Evolutionary conservation across 805 yeast genomes (phyloP), one percentile per base, ranked within the genome.

Genomic region (Candida qinlingensis): DNA sequence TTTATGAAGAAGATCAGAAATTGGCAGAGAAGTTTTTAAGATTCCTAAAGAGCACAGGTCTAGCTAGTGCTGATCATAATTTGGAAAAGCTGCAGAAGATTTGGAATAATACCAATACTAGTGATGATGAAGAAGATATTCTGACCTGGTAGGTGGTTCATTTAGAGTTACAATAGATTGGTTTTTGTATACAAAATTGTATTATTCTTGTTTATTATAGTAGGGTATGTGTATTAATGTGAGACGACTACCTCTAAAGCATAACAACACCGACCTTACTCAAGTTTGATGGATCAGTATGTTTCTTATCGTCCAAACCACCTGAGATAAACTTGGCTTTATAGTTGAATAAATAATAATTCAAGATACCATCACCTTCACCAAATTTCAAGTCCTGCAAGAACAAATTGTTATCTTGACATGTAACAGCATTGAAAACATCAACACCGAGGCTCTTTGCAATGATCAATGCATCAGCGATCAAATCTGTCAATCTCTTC

Each of bases 211-310:
- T 27, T 39, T 27, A 26, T 7, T 12, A 27, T 19, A n/a, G 6
- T 8, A 35, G 12, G 6, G 30, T 37, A 28, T 19, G 19, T 19
- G 19, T 19, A 11, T 35, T 7, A 31, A 7, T 13, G 19, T 19
- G 19, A 19, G 19, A 19, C 19, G 19, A 19, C 19, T 19, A 19
- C 19, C 19, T 19, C 19, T 19, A 19, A 39, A 92, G 75, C 81
- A 94, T 77, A 7, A 94, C 96, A 27, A 87, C 92, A 54, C 97
- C 99, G 35, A 94, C 77, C 7, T 91, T 96, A 67, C 96, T 89
- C 45, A 83, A 74, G 42, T 69, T 70, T 28, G 76, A 76, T 12
- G 68, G 62, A 44, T 79, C 80, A 34, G 79, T 71, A 46, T 76
- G 76, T 42, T 80, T 79, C 41, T 76, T 71, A 9, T 72, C 67